phyloP scores from a whole-genome alignment of 2,329 filamentous ascomycete genomes.

The Alternaria brassicicola region DNA sequence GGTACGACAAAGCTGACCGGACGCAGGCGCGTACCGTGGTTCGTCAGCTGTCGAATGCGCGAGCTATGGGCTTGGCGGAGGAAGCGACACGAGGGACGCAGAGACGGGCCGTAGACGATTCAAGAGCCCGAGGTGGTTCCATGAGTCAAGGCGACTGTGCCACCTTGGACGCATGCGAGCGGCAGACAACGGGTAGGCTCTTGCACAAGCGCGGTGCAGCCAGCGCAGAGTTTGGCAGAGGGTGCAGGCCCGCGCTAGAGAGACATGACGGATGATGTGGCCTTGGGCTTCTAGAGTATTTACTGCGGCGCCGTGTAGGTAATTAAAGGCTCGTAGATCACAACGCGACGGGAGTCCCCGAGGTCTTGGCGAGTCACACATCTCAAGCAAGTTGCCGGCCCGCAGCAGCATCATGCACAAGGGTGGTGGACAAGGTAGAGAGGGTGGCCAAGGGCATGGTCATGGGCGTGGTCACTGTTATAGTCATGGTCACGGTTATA shows the following conservation, averaged over 20 bases:
- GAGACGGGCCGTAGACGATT: conserved; percentile 30
- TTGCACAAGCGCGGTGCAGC: conserved; percentile 9
- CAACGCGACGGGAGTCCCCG: conserved; percentile 32
- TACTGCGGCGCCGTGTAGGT: conserved; percentile 13
- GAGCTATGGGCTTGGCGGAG: conserved; percentile 20
- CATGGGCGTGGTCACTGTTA: not conserved
- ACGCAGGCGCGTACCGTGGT: conserved; percentile 29
- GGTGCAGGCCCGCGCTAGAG: not conserved
- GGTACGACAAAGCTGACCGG: conserved; percentile 8
- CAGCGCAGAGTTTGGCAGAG: not conserved
- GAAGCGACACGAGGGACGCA: conserved; percentile 21
- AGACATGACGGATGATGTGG: not conserved
- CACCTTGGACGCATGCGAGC: conserved; percentile 9
- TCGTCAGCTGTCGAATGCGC: conserved; percentile 21
- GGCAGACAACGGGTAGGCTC: not conserved
- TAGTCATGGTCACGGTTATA: not conserved
- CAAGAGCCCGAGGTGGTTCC: conserved; percentile 30
- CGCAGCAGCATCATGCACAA: conserved; percentile 19
- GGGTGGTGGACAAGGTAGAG: conserved; percentile 17
- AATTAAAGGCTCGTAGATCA: conserved; percentile 32
- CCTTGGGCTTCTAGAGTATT: not conserved
- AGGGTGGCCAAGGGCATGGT: conserved; percentile 1
- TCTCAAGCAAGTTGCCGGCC: conserved; percentile 27
- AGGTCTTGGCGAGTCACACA: conserved; percentile 25
- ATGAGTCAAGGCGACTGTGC: conserved; percentile 9